Base-by-base conservation (phyloP, 1,139 yeast genomes). In the Scheffersomyces lignicola region DNA sequence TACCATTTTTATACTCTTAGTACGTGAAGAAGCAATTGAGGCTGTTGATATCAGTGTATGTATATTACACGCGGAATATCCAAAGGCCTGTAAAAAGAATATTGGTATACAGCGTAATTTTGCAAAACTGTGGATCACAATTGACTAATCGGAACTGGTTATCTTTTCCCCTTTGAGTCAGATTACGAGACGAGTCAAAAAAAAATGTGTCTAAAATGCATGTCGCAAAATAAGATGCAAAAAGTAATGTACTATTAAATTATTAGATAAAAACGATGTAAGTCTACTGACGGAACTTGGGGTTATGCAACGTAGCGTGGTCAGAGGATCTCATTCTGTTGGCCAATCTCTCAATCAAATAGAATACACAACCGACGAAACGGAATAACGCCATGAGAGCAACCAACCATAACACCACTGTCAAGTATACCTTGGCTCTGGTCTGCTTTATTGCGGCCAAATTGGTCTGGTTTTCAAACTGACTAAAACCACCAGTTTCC, bases 311-410 rank as follows among this genome's bases (percentile, higher is more conserved):
- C n/a, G 48, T 44, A n/a, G 48, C 47, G 31, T 44, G 49, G 25
- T 46, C 49, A 15, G 56, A 50, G 9, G 44, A 46, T 34, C 42
- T 58, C 48, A 60, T 58, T 24, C 43, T 46, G 20, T 53, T 45
- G 17, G 51, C 43, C 37, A 60, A 48, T 47, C 75, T 58, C 42
- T 59, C 65, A 2, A 74, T 44, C 61, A 84, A 70, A 53, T 84
- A 86, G 26, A 73, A 52, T 7, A 71, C 48, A 47, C 90, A 81
- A 2, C 95, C 95, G 29, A 80, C 47, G 43, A 86, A 76, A 42
- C 95, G 64, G 58, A 86, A 76, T 5, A 81, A 65, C 2, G 95
- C 94, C 75, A 85, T 72, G 34, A 83, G 73, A 1, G 95, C 95
- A 31, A 85, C 94, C 38, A 83, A 64, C 92, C 95, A 85, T 42